These are phyloP conservation scores for Mortierella sp. DNA, from an alignment of 371 early-diverging fungal genomes.

Conservation along the genomic window DNA sequence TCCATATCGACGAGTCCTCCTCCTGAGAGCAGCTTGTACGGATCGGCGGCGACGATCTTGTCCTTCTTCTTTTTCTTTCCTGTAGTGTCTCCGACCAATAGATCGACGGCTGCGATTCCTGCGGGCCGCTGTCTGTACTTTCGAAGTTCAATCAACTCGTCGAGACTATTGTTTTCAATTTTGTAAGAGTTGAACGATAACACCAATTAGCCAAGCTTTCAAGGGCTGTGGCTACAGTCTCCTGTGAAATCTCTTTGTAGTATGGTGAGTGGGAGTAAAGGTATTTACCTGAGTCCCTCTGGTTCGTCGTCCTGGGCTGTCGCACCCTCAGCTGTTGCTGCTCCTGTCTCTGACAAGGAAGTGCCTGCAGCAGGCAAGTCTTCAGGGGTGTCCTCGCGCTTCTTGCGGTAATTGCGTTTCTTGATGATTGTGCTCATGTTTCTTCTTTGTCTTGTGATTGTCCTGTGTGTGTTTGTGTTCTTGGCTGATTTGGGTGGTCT, in stretches of 20 bases:
- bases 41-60: slow-evolving; percentile 57
- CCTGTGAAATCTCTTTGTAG: neutral
- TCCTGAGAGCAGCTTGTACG: slow-evolving; percentile 67
- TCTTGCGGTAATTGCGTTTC: slow-evolving; percentile 47
- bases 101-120: slow-evolving; percentile 71
- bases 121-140: slow-evolving; percentile 69
- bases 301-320: slow-evolving; percentile 23
- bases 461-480: neutral
- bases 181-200: no score
- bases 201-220: no score
- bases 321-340: neutral
- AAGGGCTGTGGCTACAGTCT: no score
- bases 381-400: slow-evolving; percentile 47
- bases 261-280: neutral
- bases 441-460: neutral
- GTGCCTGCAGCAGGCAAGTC: slow-evolving; percentile 16
- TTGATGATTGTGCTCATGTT: slow-evolving; percentile 35
- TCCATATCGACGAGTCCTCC: slow-evolving; percentile 68
- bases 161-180: slow-evolving; percentile 47
- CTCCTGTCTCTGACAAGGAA: slow-evolving; percentile 4
- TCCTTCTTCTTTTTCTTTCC: slow-evolving; percentile 66
- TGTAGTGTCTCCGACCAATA: slow-evolving; percentile 67
- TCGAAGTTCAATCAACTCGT: slow-evolving; percentile 76
- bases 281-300: slow-evolving; percentile 49
- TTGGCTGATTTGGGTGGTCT: neutral